Conservation (phyloP, 164 flowering plant genomes). For the Hamamelis virginiana region DNA sequence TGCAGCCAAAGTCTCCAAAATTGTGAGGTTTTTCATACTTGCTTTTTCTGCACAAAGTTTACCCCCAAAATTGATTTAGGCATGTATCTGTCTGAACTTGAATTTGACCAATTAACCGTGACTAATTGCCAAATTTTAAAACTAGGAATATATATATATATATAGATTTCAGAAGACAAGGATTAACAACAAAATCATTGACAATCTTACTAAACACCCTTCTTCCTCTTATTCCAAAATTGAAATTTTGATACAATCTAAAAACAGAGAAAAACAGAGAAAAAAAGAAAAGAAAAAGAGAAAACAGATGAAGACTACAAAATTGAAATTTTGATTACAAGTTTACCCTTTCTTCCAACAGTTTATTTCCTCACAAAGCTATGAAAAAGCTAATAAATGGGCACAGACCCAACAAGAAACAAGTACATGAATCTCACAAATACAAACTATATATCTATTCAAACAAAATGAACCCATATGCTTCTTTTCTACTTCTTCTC, state of each 20-base stretch:
- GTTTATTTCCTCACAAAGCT: slow-evolving; percentile 12
- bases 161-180: not conserved
- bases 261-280: too few species aligned
- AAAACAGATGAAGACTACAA: slow-evolving; percentile 1
- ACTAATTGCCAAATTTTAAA: too few species aligned
- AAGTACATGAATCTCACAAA: slow-evolving; percentile 21
- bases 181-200: not conserved
- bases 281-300: too few species aligned
- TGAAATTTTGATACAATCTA: not conserved
- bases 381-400: slow-evolving; percentile 8
- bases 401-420: slow-evolving; percentile 3
- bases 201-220: not conserved
- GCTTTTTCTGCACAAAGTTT: too few species aligned
- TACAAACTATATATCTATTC: slow-evolving; percentile 22
- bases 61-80: too few species aligned
- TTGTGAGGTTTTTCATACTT: too few species aligned
- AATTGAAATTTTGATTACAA: slow-evolving; percentile 16
- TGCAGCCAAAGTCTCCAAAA: not conserved
- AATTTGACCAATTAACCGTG: too few species aligned
- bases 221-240: not conserved
- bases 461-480: slow-evolving; percentile 3
- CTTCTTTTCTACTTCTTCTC: slow-evolving; percentile 7
- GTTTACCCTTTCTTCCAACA: slow-evolving; percentile 2
- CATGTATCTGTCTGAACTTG: too few species aligned
- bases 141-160: too few species aligned